Evolutionary conservation across 441 rosid species (phyloP), one percentile per base, ranked within the genome.

Genomic region (Euphorbia schlechtendalii): DNA sequence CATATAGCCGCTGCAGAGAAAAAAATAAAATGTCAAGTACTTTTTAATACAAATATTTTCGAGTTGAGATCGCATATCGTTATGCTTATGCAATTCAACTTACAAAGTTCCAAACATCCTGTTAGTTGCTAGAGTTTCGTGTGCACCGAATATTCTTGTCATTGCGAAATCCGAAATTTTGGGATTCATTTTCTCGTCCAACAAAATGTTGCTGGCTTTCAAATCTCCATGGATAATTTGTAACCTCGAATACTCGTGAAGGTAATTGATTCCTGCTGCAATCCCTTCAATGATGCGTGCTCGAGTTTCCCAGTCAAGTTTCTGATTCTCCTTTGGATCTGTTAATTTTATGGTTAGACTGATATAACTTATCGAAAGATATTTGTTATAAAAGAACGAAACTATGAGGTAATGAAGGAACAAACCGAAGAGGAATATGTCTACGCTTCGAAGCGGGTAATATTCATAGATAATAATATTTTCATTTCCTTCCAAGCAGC

Each of bases 381-480:
- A n/a, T n/a, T n/a, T n/a, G n/a, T n/a, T n/a, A n/a, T n/a, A 45
- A 14, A 15, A 46, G 17, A 11, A 46, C 17, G 20, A 46, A 41
- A 41, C 13, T 11, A 45, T 2, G 18, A 48, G 9, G 7, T 48
- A 11, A n/a, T 12, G 12, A 30, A 12, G 30, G 18, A 14, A 13
- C 60, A 15, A 10, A 62, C 56, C 66, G 30, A 62, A 62, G 27
- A 62, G 56, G 56, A 62, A 62, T 2, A 2, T 7, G 32, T 62
- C 41, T 5, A 62, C 28, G 65, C 65, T 62, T 20, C n/a, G 45
- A 4, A 45, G 25, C 17, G 65, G 15, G 22, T 27, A 13, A n/a
- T 46, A 62, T 6, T 62, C 65, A 0, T 46, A 62, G 56, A 62
- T 30, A 8, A 62, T 17, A 8, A 62, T 62, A 6, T 62, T 46